These are phyloP conservation scores for Phytophthora podocarpi DNA, from an alignment of 352 stramenopile species.

Conservation along the genomic window DNA sequence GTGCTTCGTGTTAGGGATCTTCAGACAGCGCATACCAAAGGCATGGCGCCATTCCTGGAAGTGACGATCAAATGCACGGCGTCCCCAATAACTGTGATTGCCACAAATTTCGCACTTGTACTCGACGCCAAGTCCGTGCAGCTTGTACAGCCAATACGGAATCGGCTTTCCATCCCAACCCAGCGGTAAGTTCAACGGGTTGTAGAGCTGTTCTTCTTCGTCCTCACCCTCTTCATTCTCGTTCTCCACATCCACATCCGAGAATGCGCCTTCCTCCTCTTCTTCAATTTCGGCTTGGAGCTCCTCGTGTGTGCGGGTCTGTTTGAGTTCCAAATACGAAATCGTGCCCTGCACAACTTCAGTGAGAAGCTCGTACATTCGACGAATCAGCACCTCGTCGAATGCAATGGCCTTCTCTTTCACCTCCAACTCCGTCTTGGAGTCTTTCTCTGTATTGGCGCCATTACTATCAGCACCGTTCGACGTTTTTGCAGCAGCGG, in stretches of 20 bases:
- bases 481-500: constrained; percentile 26
- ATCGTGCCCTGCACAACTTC: constrained; percentile 87
- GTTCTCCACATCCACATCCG: constrained; percentile 81
- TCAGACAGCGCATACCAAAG: constrained; percentile 98
- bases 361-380: constrained; percentile 78
- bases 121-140: constrained; percentile 98
- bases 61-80: constrained; percentile 96
- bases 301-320: constrained; percentile 88
- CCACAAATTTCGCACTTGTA: constrained; percentile 99
- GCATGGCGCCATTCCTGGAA: constrained; percentile 98
- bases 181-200: constrained; percentile 98
- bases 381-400: constrained; percentile 72
- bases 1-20: constrained; percentile 99
- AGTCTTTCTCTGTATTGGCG: neutral
- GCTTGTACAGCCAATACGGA: constrained; percentile 99
- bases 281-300: constrained; percentile 86
- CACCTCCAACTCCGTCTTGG: constrained; percentile 18
- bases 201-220: constrained; percentile 98
- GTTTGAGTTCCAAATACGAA: constrained; percentile 87
- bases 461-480: constrained; percentile 7
- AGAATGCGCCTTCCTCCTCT: constrained; percentile 87
- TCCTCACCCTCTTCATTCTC: constrained; percentile 67
- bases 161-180: constrained; percentile 99
- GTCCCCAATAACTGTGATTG: constrained; percentile 98
- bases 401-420: constrained; percentile 67